Conservation (phyloP, 768 basidiomycete genomes). For the Naganishia onofrii region DNA sequence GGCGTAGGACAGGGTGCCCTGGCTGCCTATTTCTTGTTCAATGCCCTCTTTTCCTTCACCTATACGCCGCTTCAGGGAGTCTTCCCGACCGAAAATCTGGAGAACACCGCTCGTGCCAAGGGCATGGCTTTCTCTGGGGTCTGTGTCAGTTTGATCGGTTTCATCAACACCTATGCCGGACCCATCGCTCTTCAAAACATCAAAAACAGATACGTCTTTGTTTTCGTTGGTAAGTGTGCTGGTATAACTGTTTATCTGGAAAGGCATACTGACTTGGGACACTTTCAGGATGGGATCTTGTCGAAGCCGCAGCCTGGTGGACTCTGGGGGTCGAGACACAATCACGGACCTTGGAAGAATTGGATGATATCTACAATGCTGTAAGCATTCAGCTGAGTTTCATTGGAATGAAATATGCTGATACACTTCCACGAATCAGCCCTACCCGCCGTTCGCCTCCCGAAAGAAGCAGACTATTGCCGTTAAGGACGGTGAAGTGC, state of each 20-base stretch:
- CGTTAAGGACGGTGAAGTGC: slow-evolving; percentile 33
- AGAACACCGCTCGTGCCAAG: slow-evolving; percentile 63
- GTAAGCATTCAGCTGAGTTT: background rate
- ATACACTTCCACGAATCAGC: background rate
- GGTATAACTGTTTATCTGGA: background rate
- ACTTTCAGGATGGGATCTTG: slow-evolving; percentile 44
- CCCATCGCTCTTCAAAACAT: slow-evolving; percentile 56
- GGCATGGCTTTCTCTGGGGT: slow-evolving; percentile 61
- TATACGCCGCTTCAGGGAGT: slow-evolving; percentile 64
- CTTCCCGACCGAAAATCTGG: slow-evolving; percentile 61
- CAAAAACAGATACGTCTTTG: slow-evolving; percentile 51
- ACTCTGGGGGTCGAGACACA: slow-evolving; percentile 50
- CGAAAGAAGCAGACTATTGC: slow-evolving; percentile 45
- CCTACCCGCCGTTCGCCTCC: slow-evolving; percentile 48
- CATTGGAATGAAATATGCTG: no score
- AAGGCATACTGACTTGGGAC: slow-evolving; percentile 24
- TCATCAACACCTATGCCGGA: slow-evolving; percentile 59
- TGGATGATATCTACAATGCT: slow-evolving; percentile 51
- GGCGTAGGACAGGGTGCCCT: slow-evolving; percentile 50
- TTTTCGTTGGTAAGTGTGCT: slow-evolving; percentile 33
- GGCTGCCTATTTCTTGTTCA: slow-evolving; percentile 57
- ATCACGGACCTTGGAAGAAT: slow-evolving; percentile 50
- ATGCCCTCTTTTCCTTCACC: slow-evolving; percentile 59
- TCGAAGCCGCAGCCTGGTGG: slow-evolving; percentile 48
- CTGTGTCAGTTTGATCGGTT: slow-evolving; percentile 42